Percentiles rank a stretch among this genome's conserved stretches.
phyloP scores from a whole-genome alignment of 2,329 filamentous ascomycete genomes.

The Sporothrix sp. region DNA sequence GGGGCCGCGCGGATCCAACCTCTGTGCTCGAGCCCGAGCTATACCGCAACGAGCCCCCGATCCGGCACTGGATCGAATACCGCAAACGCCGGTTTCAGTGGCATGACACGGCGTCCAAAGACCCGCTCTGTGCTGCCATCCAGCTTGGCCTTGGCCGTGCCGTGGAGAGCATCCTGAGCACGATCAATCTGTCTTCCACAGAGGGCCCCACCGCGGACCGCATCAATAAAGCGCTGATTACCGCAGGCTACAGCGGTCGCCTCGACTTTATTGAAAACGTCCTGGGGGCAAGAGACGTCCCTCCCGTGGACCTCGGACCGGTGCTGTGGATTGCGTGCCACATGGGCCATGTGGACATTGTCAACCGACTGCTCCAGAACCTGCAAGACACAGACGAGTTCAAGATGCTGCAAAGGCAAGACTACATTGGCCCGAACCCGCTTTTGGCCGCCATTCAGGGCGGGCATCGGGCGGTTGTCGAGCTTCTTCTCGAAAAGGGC shows the following conservation, averaged over 20 bases:
- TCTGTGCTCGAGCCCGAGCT: no score
- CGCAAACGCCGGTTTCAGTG: neutral
- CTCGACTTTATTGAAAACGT: neutral
- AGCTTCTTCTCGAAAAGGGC: neutral
- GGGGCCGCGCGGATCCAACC: neutral
- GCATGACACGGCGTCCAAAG: neutral
- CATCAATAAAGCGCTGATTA: neutral
- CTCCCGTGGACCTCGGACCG: no score
- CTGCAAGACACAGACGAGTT: neutral
- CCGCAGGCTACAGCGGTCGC: neutral
- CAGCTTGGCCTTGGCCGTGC: neutral
- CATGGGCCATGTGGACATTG: neutral
- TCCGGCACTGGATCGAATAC: neutral
- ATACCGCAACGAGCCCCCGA: no score
- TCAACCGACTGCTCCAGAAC: neutral
- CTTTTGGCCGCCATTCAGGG: neutral
- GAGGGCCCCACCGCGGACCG: neutral
- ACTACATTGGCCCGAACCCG: neutral
- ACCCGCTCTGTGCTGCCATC: neutral
- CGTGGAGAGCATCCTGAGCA: neutral
- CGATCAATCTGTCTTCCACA: neutral
- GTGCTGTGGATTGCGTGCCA: no score
- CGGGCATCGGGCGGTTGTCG: neutral
- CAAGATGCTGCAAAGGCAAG: neutral
- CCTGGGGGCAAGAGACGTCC: neutral